Percentiles rank a stretch among this genome's conserved stretches.
Evolutionary conservation across 805 yeast genomes (phyloP).

Genomic region (Sugiyamaella chiloensis): DNA sequence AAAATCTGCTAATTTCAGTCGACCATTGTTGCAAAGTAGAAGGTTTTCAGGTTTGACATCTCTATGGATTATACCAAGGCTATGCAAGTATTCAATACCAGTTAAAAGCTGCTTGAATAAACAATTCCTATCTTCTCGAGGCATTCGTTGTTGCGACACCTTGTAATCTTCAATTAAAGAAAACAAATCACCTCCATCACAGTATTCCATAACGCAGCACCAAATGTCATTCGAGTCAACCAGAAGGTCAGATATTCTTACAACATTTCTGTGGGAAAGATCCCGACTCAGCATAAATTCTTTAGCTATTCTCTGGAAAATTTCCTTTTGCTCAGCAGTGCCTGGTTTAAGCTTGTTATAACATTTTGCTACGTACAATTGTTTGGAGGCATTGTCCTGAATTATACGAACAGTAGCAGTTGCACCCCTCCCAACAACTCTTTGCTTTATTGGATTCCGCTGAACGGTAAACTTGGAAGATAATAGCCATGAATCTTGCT

Average conservation of each 20-base stretch:
- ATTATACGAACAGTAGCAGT: constrained; percentile 33
- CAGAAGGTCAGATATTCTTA: constrained; percentile 64
- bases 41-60: constrained; percentile 89
- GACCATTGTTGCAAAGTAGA: constrained; percentile 67
- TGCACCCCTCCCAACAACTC: constrained; percentile 33
- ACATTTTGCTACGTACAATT: constrained; percentile 80
- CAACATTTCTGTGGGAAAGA: constrained; percentile 72
- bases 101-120: constrained; percentile 79
- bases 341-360: constrained; percentile 63
- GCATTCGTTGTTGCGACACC: constrained; percentile 71
- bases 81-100: constrained; percentile 86
- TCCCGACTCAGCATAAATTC: constrained; percentile 48
- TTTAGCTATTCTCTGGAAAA: constrained; percentile 33
- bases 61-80: constrained; percentile 84
- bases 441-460: constrained; percentile 1
- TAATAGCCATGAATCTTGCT: too few species aligned
- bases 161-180: constrained; percentile 77
- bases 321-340: constrained; percentile 45
- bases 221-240: constrained; percentile 27
- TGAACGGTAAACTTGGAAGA: not conserved
- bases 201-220: constrained; percentile 61
- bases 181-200: constrained; percentile 83
- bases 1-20: constrained; percentile 79
- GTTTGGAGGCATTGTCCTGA: constrained; percentile 23
- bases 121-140: constrained; percentile 83